Percentiles rank a stretch among this genome's conserved stretches.
phyloP scores from a whole-genome alignment of 2,329 filamentous ascomycete genomes.

The Biscogniauxia sp. region DNA sequence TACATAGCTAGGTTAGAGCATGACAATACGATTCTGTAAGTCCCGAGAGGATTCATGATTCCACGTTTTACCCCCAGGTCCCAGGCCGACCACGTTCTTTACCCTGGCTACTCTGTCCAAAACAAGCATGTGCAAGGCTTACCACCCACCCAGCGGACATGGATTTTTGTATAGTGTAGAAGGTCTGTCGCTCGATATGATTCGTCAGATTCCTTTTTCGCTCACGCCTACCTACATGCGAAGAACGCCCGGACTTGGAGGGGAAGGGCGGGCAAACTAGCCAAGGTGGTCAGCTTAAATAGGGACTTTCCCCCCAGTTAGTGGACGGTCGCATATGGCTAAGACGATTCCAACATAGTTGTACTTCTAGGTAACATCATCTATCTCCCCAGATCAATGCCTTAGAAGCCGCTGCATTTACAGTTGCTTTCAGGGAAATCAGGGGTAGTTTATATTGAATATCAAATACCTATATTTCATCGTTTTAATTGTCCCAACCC shows the following conservation, averaged over 20 bases:
- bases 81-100: neutral
- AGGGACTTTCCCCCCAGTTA: neutral
- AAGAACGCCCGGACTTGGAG: neutral
- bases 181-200: neutral
- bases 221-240: neutral
- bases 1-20: neutral
- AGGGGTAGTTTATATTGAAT: neutral
- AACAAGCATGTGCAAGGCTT: neutral
- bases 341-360: neutral
- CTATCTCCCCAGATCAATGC: neutral
- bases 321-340: neutral
- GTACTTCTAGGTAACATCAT: neutral
- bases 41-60: neutral
- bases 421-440: neutral
- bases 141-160: neutral
- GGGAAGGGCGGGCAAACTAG: neutral
- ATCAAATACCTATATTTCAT: neutral
- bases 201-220: neutral
- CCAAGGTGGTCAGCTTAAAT: neutral
- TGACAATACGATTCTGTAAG: neutral
- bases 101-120: neutral
- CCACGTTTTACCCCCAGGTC: no score
- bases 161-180: neutral
- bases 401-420: neutral
- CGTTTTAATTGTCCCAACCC: no score